These are phyloP conservation scores for Lasiosphaeria hispida DNA, from an alignment of 495 filamentous ascomycete species.

Conservation along the genomic window DNA sequence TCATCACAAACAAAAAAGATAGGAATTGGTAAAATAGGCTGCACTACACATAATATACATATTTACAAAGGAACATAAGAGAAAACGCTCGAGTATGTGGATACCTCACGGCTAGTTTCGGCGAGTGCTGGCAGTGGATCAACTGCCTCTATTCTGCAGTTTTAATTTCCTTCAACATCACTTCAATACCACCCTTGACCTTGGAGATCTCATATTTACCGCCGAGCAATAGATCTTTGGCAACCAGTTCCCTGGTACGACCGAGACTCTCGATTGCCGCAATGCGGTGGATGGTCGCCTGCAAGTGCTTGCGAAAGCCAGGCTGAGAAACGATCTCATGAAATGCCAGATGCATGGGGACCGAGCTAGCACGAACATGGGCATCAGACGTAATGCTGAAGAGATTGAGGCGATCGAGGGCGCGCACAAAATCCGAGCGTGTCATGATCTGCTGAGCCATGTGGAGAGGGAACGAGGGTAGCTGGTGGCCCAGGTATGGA, in stretches of 20 bases:
- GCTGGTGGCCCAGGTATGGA: constrained; percentile 63
- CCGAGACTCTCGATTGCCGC: constrained; percentile 88
- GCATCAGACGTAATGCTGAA: constrained; percentile 90
- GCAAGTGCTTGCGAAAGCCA: constrained; percentile 77
- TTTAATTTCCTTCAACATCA: constrained; percentile 24
- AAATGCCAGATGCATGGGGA: constrained; percentile 95
- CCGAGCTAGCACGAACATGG: constrained; percentile 87
- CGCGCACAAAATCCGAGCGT: constrained; percentile 87
- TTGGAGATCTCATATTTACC: constrained; percentile 72
- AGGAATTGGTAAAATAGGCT: too few species aligned
- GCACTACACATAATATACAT: too few species aligned
- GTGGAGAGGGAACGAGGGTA: constrained; percentile 81
- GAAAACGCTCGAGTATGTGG: neutral
- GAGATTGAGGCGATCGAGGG: constrained; percentile 88
- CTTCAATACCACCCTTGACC: constrained; percentile 26
- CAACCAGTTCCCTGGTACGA: constrained; percentile 83
- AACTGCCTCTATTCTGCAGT: constrained; percentile 2
- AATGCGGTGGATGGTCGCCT: constrained; percentile 81
- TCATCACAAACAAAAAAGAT: too few species aligned
- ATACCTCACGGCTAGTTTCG: neutral
- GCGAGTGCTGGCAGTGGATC: neutral
- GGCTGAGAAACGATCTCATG: constrained; percentile 67
- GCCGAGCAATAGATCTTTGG: constrained; percentile 71
- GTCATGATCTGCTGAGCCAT: constrained; percentile 90
- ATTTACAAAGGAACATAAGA: neutral